Conservation (phyloP, 2,329 filamentous ascomycete species). For the Colletotrichum sp. region DNA sequence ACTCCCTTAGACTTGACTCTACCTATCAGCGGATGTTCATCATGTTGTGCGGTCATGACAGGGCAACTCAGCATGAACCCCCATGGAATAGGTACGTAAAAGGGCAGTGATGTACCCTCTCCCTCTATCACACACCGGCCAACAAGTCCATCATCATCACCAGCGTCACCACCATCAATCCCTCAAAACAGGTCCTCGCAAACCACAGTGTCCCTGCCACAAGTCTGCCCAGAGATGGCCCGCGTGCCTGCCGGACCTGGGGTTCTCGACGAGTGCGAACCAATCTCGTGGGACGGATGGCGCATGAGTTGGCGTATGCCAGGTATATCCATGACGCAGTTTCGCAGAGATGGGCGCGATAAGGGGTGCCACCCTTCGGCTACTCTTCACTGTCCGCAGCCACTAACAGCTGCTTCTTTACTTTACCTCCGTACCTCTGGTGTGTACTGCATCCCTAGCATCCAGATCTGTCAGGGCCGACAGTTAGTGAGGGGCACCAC, state of each 20-base stretch:
- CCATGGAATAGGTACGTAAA: background rate
- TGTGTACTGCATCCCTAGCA: background rate
- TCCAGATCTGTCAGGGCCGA: conserved; percentile 6
- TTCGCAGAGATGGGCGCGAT: conserved; percentile 9
- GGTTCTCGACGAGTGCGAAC: background rate
- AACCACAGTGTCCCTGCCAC: background rate
- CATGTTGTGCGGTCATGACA: conserved; percentile 7
- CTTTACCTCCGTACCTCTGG: background rate
- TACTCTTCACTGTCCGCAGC: background rate
- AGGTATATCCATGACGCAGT: conserved; percentile 21
- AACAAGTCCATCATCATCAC: background rate
- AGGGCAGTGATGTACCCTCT: background rate
- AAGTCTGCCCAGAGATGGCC: background rate
- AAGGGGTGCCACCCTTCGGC: background rate
- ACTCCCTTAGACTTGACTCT: background rate
- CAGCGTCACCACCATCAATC: background rate
- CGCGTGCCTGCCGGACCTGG: conserved; percentile 15
- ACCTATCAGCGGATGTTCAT: background rate
- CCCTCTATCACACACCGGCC: background rate
- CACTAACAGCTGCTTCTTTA: background rate
- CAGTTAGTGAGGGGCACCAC: background rate
- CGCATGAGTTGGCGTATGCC: conserved; percentile 7
- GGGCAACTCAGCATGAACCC: background rate
- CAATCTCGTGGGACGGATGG: conserved; percentile 17
- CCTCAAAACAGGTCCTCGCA: background rate